These are phyloP conservation scores for Filosporella fistucella DNA, from an alignment of 495 filamentous ascomycete genomes.

Conservation along the genomic window DNA sequence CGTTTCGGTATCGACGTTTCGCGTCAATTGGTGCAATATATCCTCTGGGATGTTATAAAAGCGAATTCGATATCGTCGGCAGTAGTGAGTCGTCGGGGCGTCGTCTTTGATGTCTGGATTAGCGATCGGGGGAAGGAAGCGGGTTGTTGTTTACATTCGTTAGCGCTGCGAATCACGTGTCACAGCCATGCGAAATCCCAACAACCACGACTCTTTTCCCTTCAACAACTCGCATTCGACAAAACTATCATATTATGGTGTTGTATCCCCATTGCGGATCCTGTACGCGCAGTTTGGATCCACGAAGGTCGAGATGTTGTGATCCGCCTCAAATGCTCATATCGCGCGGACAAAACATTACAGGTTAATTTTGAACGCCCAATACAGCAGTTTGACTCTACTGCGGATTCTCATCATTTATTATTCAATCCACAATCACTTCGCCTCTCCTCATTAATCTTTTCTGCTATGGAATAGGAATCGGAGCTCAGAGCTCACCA, in stretches of 20 bases:
- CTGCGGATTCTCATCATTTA: too few species aligned
- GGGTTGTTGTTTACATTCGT: slow-evolving; percentile 20
- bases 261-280: too few species aligned
- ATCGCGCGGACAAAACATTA: too few species aligned
- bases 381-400: too few species aligned
- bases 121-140: slow-evolving; percentile 4
- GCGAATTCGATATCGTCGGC: slow-evolving; percentile 1
- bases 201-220: background rate
- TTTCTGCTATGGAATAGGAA: too few species aligned
- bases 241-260: background rate
- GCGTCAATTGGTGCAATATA: slow-evolving; percentile 16
- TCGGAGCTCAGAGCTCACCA: too few species aligned
- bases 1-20: slow-evolving; percentile 4
- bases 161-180: slow-evolving; percentile 10
- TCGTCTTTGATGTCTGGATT: slow-evolving; percentile 12
- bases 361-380: too few species aligned
- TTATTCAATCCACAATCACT: too few species aligned
- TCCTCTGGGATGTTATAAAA: background rate
- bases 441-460: too few species aligned
- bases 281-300: too few species aligned
- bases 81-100: slow-evolving; percentile 3
- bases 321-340: too few species aligned
- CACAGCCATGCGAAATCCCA: background rate
- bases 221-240: slow-evolving; percentile 1
- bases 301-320: too few species aligned